phyloP scores from a whole-genome alignment of 371 early-diverging fungal genomes.

The Dentiscutata heterogama region DNA sequence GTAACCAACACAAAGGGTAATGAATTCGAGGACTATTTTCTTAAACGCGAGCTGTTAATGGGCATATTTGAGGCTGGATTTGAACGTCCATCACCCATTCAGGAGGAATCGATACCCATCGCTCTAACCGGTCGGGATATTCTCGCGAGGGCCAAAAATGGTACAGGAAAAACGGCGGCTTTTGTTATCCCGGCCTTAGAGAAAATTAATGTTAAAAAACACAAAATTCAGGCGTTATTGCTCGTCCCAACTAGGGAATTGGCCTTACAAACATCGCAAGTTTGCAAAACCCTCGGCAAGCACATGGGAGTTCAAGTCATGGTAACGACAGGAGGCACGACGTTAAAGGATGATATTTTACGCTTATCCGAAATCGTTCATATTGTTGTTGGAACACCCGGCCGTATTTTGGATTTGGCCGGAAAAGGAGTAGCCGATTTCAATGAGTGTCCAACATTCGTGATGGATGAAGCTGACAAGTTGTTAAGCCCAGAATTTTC shows the following conservation, averaged over 20 bases:
- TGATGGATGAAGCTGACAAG: slow-evolving; percentile 99
- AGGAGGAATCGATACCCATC: slow-evolving; percentile 98
- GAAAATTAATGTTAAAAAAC: slow-evolving; percentile 85
- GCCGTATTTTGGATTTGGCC: slow-evolving; percentile 96
- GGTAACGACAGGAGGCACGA: slow-evolving; percentile 98
- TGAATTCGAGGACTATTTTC: slow-evolving; percentile 97
- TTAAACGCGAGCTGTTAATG: slow-evolving; percentile 97
- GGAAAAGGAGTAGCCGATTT: slow-evolving; percentile 91
- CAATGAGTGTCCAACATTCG: slow-evolving; percentile 85
- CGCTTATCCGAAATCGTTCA: slow-evolving; percentile 93
- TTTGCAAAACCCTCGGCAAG: slow-evolving; percentile 93
- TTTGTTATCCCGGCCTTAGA: slow-evolving; percentile 97
- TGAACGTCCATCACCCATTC: slow-evolving; percentile 98
- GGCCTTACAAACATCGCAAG: slow-evolving; percentile 95
- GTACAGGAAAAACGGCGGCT: slow-evolving; percentile 99
- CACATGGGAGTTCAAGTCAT: slow-evolving; percentile 94
- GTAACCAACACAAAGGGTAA: slow-evolving; percentile 97
- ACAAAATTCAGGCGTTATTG: slow-evolving; percentile 86
- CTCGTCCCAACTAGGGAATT: slow-evolving; percentile 98
- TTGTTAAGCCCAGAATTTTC: slow-evolving; percentile 96
- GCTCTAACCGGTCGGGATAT: slow-evolving; percentile 97
- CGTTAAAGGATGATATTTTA: slow-evolving; percentile 98
- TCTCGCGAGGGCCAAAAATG: slow-evolving; percentile 97
- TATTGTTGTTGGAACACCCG: slow-evolving; percentile 97
- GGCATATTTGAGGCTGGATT: slow-evolving; percentile 99